phyloP scores from a whole-genome alignment of 1,284 basidiomycete species.

The Coriolopsis trogii region DNA sequence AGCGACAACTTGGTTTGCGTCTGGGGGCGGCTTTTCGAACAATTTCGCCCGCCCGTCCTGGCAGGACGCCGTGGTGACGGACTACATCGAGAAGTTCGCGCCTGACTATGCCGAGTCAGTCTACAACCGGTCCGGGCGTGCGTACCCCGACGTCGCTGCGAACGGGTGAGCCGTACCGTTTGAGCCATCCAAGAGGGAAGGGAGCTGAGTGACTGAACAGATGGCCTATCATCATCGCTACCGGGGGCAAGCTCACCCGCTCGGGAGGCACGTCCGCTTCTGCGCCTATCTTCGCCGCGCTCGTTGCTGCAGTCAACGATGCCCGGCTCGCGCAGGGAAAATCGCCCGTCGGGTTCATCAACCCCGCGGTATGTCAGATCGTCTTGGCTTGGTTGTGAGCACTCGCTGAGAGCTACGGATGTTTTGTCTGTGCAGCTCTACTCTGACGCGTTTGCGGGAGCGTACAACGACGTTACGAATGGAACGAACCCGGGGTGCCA shows the following conservation, averaged over 20 bases:
- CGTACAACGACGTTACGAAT: conserved; percentile 46
- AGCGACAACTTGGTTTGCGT: conserved; percentile 20
- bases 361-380: conserved; percentile 48
- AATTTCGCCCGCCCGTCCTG: conserved; percentile 21
- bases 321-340: conserved; percentile 48
- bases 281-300: conserved; percentile 42
- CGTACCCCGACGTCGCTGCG: conserved; percentile 25
- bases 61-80: conserved; percentile 20
- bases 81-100: conserved; percentile 19
- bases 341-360: conserved; percentile 55
- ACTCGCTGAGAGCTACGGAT: too few species aligned
- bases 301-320: conserved; percentile 60
- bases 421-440: conserved; percentile 37
- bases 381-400: neutral
- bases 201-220: too few species aligned
- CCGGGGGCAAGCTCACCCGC: conserved; percentile 29
- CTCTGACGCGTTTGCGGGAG: conserved; percentile 26
- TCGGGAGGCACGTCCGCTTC: conserved; percentile 18
- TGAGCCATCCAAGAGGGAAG: too few species aligned
- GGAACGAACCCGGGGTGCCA: conserved; percentile 30
- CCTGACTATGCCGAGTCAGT: conserved; percentile 15
- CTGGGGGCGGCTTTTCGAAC: conserved; percentile 26
- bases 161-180: conserved; percentile 36
- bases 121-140: conserved; percentile 24
- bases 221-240: conserved; percentile 23